A percentile compares a stretch with the other conserved stretches of the same genome.
Evolutionary conservation across 1,139 yeast genomes (phyloP).

Genomic region (Protomyces macrosporus): DNA sequence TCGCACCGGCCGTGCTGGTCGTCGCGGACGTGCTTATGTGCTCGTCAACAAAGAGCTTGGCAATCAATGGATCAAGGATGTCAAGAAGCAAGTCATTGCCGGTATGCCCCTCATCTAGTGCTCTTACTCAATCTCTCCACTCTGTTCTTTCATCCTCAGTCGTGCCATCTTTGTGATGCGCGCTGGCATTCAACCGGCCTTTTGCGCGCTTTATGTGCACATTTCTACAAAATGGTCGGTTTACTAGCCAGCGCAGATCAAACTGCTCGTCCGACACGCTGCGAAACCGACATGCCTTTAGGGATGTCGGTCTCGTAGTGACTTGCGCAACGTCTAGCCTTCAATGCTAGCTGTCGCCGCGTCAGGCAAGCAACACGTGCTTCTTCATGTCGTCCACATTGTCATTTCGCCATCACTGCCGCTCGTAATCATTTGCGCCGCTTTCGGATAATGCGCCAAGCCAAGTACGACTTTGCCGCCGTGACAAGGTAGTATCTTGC

Average conservation of each 20-base stretch:
- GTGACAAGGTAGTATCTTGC: conserved; percentile 30
- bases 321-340: too few species aligned
- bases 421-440: conserved; percentile 31
- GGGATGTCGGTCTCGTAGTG: too few species aligned
- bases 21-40: conserved; percentile 78
- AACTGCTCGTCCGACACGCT: neutral
- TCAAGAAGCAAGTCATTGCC: conserved; percentile 40
- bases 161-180: neutral
- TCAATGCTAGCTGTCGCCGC: neutral
- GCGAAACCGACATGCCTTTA: too few species aligned
- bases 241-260: conserved; percentile 1
- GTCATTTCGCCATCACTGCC: conserved; percentile 30
- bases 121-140: neutral
- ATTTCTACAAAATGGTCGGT: neutral
- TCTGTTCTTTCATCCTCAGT: neutral
- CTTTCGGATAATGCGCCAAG: conserved; percentile 30
- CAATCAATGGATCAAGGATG: conserved; percentile 71
- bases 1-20: conserved; percentile 88
- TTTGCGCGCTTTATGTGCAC: neutral
- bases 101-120: conserved; percentile 16
- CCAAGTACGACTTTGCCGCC: conserved; percentile 30
- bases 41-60: conserved; percentile 62
- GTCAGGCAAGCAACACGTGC: neutral
- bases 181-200: conserved; percentile 1
- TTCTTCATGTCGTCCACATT: conserved; percentile 17